Evolutionary conservation across 768 basidiomycete genomes (phyloP), one percentile per base, ranked within the genome.

Genomic region (Lepiota brunneoincarnata): DNA sequence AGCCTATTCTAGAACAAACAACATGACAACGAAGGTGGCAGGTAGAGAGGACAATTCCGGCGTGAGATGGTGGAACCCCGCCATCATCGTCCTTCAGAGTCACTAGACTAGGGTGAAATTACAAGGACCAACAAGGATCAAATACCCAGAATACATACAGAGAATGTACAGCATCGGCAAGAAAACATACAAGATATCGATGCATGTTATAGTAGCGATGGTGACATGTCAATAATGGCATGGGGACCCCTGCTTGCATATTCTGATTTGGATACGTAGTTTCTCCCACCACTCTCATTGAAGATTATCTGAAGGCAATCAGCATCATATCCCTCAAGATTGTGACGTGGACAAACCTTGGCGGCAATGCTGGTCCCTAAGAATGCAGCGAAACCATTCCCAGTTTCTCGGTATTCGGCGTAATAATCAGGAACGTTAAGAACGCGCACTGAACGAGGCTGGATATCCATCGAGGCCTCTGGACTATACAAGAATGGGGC

Each of bases 361-460:
- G 90, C 92, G n/a, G 86, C 79, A 58, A 94, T 91, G 60, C 86
- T 87, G 15, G 84, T 76, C 1, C 92, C 92, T 53, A 94, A 70
- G 74, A 93, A 94, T 10, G 87, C 84, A 3, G 90, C 87, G 36
- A 86, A 74, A 1, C 87, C 87, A 49, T 92, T 90, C 2, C 91
- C 92, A 40, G 83, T 89, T 46, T 93, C 90, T 53, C 91, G 77
- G 63, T 90, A 97, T 66, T 95, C 92, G 6, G 89, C 86, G 65
- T 93, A 97, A 68, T 94, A 95, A 28, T 95, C 93, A 0, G 93
- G 93, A 6, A 93, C 79, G 34, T 72, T 79, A 46, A 91, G 65
- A 5, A 83, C 74, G 20, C 83, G 80, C 37, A 84, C 81, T 24
- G 71, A 68, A 26, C 83, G 80, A n/a, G 91, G 75, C 61, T 91